Percentiles rank a stretch among this genome's conserved stretches.
phyloP scores from a whole-genome alignment of 2,329 filamentous ascomycete species.

The Plenodomus lindquistii region DNA sequence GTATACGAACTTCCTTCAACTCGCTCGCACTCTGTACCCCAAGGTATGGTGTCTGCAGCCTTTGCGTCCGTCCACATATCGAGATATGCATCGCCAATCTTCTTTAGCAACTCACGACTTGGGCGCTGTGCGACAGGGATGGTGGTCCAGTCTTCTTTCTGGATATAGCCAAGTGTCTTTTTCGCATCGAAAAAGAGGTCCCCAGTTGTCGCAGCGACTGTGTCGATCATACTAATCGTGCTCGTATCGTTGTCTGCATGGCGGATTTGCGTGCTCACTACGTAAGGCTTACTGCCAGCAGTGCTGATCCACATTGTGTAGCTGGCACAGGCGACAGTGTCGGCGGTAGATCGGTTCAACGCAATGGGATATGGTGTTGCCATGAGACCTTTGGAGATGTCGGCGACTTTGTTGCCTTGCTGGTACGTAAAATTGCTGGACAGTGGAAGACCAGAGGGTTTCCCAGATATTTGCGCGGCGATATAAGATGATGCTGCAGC shows the following conservation, averaged over 20 bases:
- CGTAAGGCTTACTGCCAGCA: constrained; percentile 26
- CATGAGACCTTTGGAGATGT: constrained; percentile 25
- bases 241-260: constrained; percentile 27
- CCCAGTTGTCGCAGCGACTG: constrained; percentile 32
- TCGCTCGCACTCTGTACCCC: constrained; percentile 34
- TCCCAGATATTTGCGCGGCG: constrained; percentile 25
- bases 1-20: constrained; percentile 31
- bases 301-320: constrained; percentile 36
- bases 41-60: constrained; percentile 33
- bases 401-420: constrained; percentile 34
- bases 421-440: constrained; percentile 32
- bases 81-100: constrained; percentile 32
- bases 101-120: constrained; percentile 31
- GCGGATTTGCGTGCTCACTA: constrained; percentile 33
- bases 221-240: constrained; percentile 30
- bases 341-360: constrained; percentile 30
- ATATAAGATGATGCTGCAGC: constrained; percentile 29
- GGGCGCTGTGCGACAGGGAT: constrained; percentile 21
- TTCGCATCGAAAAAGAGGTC: constrained; percentile 36
- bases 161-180: constrained; percentile 31
- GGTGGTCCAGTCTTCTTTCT: constrained; percentile 29
- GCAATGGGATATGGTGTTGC: constrained; percentile 24
- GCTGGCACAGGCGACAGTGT: constrained; percentile 29
- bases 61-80: constrained; percentile 39
- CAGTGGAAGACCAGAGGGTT: constrained; percentile 21